phyloP scores from a whole-genome alignment of 2,329 filamentous ascomycete species.

The Albifimbria verrucaria region DNA sequence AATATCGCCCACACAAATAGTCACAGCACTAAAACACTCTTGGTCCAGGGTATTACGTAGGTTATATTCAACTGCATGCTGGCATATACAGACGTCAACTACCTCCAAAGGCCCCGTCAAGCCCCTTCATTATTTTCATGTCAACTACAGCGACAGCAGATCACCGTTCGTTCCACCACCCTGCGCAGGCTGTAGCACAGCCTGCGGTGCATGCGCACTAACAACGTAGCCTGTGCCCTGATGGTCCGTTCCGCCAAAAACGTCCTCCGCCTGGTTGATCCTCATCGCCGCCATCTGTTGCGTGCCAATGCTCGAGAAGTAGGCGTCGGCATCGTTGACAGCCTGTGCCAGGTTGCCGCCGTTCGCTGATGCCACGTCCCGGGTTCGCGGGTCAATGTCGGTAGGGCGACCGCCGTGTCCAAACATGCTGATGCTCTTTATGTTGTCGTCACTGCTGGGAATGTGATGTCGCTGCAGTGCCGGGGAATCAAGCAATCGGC shows the following conservation, averaged over 20 bases:
- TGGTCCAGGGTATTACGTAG: too few species aligned
- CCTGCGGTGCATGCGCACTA: constrained; percentile 76
- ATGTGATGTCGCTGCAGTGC: constrained; percentile 74
- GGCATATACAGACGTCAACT: too few species aligned
- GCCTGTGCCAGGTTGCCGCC: constrained; percentile 61
- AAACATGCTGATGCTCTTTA: constrained; percentile 60
- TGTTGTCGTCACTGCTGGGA: constrained; percentile 48
- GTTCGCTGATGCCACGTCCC: constrained; percentile 20
- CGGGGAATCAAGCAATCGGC: constrained; percentile 76
- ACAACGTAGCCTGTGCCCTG: constrained; percentile 64
- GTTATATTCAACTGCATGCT: too few species aligned
- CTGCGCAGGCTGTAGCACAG: constrained; percentile 67
- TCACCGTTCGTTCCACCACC: constrained; percentile 67
- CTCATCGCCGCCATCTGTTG: constrained; percentile 72
- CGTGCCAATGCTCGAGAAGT: constrained; percentile 76
- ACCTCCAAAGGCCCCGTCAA: constrained; percentile 12
- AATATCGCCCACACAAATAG: too few species aligned
- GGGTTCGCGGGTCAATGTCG: constrained; percentile 44
- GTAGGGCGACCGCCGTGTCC: constrained; percentile 50
- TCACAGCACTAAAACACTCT: too few species aligned
- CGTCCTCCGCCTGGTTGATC: constrained; percentile 59
- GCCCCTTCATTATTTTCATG: too few species aligned
- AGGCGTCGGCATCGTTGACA: constrained; percentile 81
- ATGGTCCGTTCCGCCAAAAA: constrained; percentile 58
- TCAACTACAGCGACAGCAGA: constrained; percentile 59